phyloP scores from a whole-genome alignment of 2,329 filamentous ascomycete species.

The Penicillium griseofulvum region DNA sequence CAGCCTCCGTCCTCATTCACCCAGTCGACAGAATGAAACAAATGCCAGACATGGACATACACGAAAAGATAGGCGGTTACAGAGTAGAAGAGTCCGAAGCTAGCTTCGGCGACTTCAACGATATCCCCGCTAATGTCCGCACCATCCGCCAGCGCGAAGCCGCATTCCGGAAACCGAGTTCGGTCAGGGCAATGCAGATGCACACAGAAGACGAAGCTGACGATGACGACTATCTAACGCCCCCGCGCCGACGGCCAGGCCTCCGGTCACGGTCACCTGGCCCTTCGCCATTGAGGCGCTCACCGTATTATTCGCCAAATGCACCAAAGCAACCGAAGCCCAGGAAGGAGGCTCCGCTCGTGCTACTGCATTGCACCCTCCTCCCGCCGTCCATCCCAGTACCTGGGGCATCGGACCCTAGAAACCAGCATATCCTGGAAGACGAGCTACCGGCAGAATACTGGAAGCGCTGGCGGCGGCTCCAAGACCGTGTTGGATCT shows the following conservation, averaged over 20 bases:
- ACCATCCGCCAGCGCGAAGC: constrained; percentile 35
- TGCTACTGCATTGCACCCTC: constrained; percentile 60
- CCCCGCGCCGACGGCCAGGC: constrained; percentile 31
- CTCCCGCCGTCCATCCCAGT: constrained; percentile 54
- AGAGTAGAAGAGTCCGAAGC: constrained; percentile 21
- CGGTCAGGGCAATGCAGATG: constrained; percentile 47
- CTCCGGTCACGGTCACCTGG: constrained; percentile 36
- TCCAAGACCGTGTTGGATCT: constrained; percentile 54
- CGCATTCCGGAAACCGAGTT: constrained; percentile 47
- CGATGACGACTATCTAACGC: constrained; percentile 40
- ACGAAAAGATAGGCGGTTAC: constrained; percentile 24
- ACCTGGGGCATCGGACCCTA: constrained; percentile 33
- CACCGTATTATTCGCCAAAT: constrained; percentile 36
- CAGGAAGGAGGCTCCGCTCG: constrained; percentile 54
- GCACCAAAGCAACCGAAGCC: constrained; percentile 30
- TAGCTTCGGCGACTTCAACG: constrained; percentile 24
- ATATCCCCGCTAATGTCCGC: constrained; percentile 19
- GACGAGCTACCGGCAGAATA: constrained; percentile 50
- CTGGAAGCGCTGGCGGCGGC: constrained; percentile 48
- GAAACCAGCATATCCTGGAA: constrained; percentile 46
- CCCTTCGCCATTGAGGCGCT: constrained; percentile 33
- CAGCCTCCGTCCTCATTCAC: constrained; percentile 39
- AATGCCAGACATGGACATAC: constrained; percentile 14
- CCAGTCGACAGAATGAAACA: constrained; percentile 27
- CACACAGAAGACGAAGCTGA: constrained; percentile 42